Evolutionary conservation across 495 filamentous ascomycete genomes (phyloP).

Genomic region (Aspergillus sclerotioniger): DNA sequence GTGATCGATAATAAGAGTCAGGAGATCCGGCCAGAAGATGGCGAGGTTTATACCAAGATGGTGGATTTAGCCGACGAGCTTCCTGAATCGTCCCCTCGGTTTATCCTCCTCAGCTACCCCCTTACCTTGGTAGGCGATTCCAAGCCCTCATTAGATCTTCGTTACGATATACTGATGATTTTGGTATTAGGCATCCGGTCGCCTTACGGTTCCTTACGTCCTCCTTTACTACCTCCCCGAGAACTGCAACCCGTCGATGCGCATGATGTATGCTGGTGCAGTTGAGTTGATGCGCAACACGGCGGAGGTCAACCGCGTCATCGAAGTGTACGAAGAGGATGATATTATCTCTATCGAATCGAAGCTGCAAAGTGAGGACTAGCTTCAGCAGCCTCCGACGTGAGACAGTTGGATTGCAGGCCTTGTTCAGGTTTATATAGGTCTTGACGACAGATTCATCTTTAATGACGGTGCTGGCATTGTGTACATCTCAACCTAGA

Average conservation of each 20-base stretch:
- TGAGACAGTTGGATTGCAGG: constrained; percentile 11
- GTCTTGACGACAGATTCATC: not conserved
- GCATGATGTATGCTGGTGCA: constrained; percentile 93
- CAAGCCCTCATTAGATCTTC: not conserved
- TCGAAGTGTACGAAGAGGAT: constrained; percentile 74
- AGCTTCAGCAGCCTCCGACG: not conserved
- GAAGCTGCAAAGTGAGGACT: constrained; percentile 55
- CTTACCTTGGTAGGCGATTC: constrained; percentile 64
- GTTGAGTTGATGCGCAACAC: constrained; percentile 93
- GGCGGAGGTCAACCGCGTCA: constrained; percentile 75
- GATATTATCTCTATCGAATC: constrained; percentile 73
- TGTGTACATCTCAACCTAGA: not conserved
- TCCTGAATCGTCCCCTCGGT: constrained; percentile 87
- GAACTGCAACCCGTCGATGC: constrained; percentile 76
- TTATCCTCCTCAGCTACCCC: constrained; percentile 86
- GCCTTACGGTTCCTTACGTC: constrained; percentile 77
- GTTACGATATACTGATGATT: constrained; percentile 7
- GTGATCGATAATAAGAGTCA: constrained; percentile 80
- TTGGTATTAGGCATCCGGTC: constrained; percentile 52
- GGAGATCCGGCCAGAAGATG: constrained; percentile 78
- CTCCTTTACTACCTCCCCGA: constrained; percentile 89
- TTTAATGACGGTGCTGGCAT: not conserved
- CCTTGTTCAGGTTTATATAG: not conserved
- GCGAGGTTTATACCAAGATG: constrained; percentile 74
- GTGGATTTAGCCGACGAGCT: constrained; percentile 80